Conservation (phyloP, 1,284 basidiomycete species). For the Sphagnurus paluster region DNA sequence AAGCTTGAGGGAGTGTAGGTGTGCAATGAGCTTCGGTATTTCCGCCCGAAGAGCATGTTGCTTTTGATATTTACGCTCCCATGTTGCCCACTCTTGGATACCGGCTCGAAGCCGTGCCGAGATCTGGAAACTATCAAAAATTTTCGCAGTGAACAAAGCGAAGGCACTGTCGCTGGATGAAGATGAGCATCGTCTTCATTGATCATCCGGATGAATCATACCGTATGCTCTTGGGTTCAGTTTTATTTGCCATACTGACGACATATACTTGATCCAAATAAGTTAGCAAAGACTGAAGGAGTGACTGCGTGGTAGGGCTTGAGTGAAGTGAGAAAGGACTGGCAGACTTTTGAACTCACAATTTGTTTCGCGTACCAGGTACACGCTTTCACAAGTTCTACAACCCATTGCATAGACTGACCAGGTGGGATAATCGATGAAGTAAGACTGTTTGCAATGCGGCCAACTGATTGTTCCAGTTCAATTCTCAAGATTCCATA, state of each 20-base stretch:
- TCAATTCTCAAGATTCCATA: constrained; percentile 53
- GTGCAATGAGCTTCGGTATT: constrained; percentile 49
- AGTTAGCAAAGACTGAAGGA: constrained; percentile 58
- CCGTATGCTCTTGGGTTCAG: constrained; percentile 41
- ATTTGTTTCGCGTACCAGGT: constrained; percentile 64
- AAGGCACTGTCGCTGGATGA: constrained; percentile 54
- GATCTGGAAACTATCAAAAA: constrained; percentile 54
- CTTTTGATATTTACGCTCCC: constrained; percentile 49
- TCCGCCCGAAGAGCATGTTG: constrained; percentile 25
- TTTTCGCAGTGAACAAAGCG: constrained; percentile 43
- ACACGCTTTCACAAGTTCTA: constrained; percentile 50
- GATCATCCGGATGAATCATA: constrained; percentile 24
- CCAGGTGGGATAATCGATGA: constrained; percentile 18
- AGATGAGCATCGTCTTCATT: background rate
- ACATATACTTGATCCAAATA: constrained; percentile 66
- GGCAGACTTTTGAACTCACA: constrained; percentile 46
- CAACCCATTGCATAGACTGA: constrained; percentile 48
- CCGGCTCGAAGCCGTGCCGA: constrained; percentile 45
- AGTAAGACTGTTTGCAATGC: constrained; percentile 39
- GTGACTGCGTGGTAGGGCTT: constrained; percentile 25
- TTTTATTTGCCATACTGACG: constrained; percentile 31
- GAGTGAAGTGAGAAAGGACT: background rate
- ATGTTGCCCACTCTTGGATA: constrained; percentile 55
- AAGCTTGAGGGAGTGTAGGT: constrained; percentile 54
- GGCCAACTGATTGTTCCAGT: constrained; percentile 49